Percentiles rank a stretch among this genome's conserved stretches.
These are phyloP conservation scores for Linnemannia schmuckeri DNA, from an alignment of 192 early-diverging fungal genomes.

Conservation along the genomic window DNA sequence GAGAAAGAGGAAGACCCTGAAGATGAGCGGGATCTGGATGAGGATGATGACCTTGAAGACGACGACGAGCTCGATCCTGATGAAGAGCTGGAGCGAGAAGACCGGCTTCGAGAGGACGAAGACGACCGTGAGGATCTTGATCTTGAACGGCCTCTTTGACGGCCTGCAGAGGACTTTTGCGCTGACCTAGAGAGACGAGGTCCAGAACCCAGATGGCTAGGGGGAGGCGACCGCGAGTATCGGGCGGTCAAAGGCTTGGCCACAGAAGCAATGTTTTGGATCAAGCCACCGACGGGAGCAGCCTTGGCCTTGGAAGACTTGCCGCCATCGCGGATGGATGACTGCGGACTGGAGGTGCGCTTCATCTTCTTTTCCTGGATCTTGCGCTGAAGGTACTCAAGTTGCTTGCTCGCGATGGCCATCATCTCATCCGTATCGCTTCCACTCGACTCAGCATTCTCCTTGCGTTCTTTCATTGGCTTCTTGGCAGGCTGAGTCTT, in stretches of 20 bases:
- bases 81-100: conserved; percentile 4
- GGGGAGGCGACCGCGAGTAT: neutral
- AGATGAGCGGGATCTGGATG: conserved; percentile 11
- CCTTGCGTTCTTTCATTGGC: neutral
- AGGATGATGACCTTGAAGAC: neutral
- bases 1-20: conserved; percentile 16
- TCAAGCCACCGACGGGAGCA: neutral
- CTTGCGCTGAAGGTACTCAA: conserved; percentile 50
- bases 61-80: conserved; percentile 9
- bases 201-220: neutral
- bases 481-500: neutral
- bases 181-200: neutral
- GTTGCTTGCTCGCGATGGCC: conserved; percentile 41
- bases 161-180: conserved; percentile 10
- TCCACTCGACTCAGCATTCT: conserved; percentile 13
- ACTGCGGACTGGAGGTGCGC: conserved; percentile 3
- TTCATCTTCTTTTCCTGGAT: conserved; percentile 43
- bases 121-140: conserved; percentile 18
- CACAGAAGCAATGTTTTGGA: neutral
- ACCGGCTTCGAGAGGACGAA: conserved; percentile 12
- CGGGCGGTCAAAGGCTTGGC: neutral
- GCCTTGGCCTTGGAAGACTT: conserved; percentile 8
- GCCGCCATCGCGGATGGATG: neutral
- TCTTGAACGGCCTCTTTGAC: conserved; percentile 7
- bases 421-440: conserved; percentile 53